phyloP scores from a whole-genome alignment of 306 rosid species.

The Corylus americana region DNA sequence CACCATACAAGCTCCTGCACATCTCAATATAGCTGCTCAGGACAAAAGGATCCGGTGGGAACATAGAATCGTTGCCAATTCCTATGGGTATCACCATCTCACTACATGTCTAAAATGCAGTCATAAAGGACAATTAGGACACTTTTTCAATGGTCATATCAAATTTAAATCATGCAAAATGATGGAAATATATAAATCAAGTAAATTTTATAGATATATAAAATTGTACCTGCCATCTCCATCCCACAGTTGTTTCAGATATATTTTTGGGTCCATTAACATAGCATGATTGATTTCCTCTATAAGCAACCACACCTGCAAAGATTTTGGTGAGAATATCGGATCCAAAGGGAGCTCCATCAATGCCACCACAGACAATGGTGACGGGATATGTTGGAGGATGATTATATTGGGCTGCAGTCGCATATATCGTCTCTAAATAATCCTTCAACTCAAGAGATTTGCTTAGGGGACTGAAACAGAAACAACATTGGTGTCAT shows the following conservation, averaged over 20 bases:
- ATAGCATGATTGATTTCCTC: constrained; percentile 48
- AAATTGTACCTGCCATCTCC: constrained; percentile 80
- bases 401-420: constrained; percentile 59
- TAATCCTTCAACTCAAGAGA: constrained; percentile 36
- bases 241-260: constrained; percentile 47
- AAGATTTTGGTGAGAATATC: constrained; percentile 49
- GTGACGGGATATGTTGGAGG: constrained; percentile 63
- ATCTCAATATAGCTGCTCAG: not conserved
- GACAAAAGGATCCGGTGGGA: constrained; percentile 30
- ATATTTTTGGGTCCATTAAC: constrained; percentile 31
- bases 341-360: constrained; percentile 35
- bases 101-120: constrained; percentile 14
- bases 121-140: not conserved
- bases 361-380: constrained; percentile 60
- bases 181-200: not conserved
- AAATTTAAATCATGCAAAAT: not conserved
- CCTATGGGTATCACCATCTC: constrained; percentile 44
- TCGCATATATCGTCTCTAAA: constrained; percentile 3
- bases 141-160: not conserved
- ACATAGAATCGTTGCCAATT: constrained; percentile 36
- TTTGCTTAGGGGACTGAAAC: constrained; percentile 39
- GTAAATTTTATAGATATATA: not conserved
- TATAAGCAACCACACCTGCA: constrained; percentile 56
- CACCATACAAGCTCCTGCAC: constrained; percentile 43
- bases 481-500: not conserved